Conservation (phyloP, 345 rosid genomes). For the thale cress (Arabidopsis thaliana) region DNA sequence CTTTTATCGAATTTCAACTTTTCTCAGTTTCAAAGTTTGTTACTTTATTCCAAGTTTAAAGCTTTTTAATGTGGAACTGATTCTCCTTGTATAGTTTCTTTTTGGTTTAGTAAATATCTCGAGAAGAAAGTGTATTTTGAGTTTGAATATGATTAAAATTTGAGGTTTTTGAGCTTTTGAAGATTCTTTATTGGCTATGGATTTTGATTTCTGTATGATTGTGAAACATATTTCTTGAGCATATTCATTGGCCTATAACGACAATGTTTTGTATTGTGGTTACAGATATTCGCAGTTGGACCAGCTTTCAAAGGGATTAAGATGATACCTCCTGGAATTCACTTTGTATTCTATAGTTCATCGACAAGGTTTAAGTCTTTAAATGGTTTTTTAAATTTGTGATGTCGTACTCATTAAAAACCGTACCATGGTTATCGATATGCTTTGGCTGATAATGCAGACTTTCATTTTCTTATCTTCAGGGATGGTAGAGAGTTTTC, state of each 20-base stretch:
- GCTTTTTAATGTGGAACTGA: background rate
- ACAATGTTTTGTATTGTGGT: background rate
- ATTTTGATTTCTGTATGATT: too few relatives aligned
- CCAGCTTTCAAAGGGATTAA: conserved; percentile 85
- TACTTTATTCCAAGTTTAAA: too few relatives aligned
- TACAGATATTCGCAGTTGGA: conserved; percentile 74
- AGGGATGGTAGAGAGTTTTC: conserved; percentile 91
- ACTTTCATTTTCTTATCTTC: conserved; percentile 41
- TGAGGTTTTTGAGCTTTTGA: too few relatives aligned
- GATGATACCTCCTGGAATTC: conserved; percentile 96
- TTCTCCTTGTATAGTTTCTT: too few relatives aligned
- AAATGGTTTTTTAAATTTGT: background rate
- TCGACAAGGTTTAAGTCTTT: conserved; percentile 61
- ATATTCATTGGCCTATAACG: background rate
- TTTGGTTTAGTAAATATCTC: too few relatives aligned
- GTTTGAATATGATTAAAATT: too few relatives aligned
- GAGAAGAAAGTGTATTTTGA: too few relatives aligned
- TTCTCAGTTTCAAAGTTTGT: background rate
- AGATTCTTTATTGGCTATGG: too few relatives aligned
- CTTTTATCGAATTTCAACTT: background rate
- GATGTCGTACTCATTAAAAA: too few relatives aligned
- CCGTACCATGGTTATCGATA: too few relatives aligned
- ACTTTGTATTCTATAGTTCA: conserved; percentile 82
- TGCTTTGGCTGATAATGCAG: conserved; percentile 8
- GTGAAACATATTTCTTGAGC: too few relatives aligned